These are phyloP conservation scores for Tillandsia leiboldiana DNA, from an alignment of 176 grass and related monocot genomes.

Conservation along the genomic window DNA sequence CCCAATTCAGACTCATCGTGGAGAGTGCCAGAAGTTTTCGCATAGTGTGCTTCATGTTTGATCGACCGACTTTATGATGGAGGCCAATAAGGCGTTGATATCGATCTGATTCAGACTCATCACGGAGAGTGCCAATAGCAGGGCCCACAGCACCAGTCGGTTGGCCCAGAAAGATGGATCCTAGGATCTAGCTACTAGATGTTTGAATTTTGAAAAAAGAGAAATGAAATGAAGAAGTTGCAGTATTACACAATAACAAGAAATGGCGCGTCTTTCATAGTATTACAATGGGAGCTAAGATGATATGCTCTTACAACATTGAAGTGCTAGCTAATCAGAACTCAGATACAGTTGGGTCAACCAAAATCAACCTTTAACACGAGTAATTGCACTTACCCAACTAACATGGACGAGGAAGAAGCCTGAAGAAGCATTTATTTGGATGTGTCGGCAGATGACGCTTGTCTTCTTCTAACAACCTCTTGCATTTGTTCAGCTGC, in stretches of 20 bases:
- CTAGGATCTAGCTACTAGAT: no score
- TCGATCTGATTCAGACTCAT: not conserved
- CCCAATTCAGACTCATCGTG: not conserved
- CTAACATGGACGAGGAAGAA: not conserved
- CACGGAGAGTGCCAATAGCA: not conserved
- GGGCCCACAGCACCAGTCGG: no score
- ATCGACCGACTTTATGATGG: not conserved
- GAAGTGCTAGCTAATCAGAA: not conserved
- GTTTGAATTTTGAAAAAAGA: no score
- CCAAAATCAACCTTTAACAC: not conserved
- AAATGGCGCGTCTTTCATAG: no score
- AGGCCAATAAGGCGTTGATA: not conserved
- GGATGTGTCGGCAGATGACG: not conserved
- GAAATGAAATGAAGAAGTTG: no score
- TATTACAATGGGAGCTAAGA: no score
- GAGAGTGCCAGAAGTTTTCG: not conserved
- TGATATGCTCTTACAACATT: no score
- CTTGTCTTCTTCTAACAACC: conserved; percentile 6
- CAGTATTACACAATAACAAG: no score
- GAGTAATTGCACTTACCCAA: not conserved
- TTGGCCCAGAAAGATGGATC: no score
- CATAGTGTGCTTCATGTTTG: no score
- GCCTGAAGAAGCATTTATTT: not conserved
- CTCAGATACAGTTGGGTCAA: not conserved
- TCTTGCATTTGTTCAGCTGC: conserved; percentile 37